Base-by-base conservation (phyloP, 108 stramenopile species). In the Stephanodiscus triporus region DNA sequence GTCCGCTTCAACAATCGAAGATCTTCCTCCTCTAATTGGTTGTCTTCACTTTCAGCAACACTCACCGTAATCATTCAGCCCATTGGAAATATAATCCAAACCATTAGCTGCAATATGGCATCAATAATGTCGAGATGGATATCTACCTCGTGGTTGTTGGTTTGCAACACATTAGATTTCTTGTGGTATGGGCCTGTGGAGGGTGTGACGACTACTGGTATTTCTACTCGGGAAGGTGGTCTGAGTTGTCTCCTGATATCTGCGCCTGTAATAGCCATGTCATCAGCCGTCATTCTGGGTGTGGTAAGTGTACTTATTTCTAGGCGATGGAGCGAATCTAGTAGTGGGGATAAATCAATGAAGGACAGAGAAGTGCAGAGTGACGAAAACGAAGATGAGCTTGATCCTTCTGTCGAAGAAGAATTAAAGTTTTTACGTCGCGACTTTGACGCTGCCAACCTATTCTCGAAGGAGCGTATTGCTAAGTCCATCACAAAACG, bases 381-480 rank as follows among this genome's bases (percentile, higher is more conserved):
- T 4, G 76, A 70, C 13, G 60, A 43, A 8, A 60, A 72, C 27
- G 70, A 57, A 9, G 58, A 72, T 30, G 65, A 64, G 42, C 37
- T 67, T 8, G 63, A 69, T 24, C 32, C 43, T 9, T 59, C 77
- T 0, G 32, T 66, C 19, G 69, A 77, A 48, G 76, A 77, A 48
- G 77, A 78, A 29, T 67, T 78, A 50, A 27, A 78, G 13, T 78
- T 72, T 48, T 42, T 78, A 26, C 55, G 66, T 19, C 49, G 66
- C 13, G 45, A 56, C 36, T 78, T 78, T 43, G 57, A 70, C 40
- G 51, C 76, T 23, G 62, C 68, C 56, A 77, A 77, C 63, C 76
- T 70, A 24, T 32, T 59, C 17, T 65, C 69, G 37, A 58, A 53
- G 43, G 26, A 71, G 16, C 56, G 65, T 16, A 66, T 71, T 23